Conservation (phyloP, 2,329 filamentous ascomycete species). For the Fusarium staphyleae region DNA sequence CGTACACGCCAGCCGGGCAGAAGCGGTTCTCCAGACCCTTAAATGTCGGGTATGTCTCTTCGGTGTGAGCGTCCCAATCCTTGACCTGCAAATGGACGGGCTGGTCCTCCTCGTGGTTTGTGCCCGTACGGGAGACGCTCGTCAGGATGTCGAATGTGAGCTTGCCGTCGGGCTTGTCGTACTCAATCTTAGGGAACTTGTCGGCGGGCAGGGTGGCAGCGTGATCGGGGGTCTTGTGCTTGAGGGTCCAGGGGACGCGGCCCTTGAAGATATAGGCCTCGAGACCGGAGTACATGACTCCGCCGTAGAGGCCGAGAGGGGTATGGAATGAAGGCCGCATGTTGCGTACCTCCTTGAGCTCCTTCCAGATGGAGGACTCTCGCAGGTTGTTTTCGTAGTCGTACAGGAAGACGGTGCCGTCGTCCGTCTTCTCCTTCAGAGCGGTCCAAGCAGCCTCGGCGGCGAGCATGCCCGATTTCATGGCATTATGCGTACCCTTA, state of each 20-base stretch:
- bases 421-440: slow-evolving; percentile 60
- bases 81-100: slow-evolving; percentile 94
- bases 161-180: slow-evolving; percentile 94
- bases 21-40: slow-evolving; percentile 96
- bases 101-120: slow-evolving; percentile 98
- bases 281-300: slow-evolving; percentile 89
- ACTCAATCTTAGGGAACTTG: slow-evolving; percentile 86
- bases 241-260: slow-evolving; percentile 88
- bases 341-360: slow-evolving; percentile 93
- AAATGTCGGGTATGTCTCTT: slow-evolving; percentile 82
- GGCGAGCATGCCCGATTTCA: slow-evolving; percentile 96
- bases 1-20: slow-evolving; percentile 96
- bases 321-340: slow-evolving; percentile 95
- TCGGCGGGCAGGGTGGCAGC: slow-evolving; percentile 81
- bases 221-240: slow-evolving; percentile 80
- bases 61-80: slow-evolving; percentile 92
- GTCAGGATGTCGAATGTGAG: slow-evolving; percentile 97
- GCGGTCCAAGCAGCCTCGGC: slow-evolving; percentile 89
- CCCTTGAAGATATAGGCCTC: slow-evolving; percentile 90
- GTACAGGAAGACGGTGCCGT: slow-evolving; percentile 85
- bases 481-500: slow-evolving; percentile 97
- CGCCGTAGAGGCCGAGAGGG: slow-evolving; percentile 86
- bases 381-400: slow-evolving; percentile 92
- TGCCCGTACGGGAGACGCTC: slow-evolving; percentile 92
- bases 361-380: slow-evolving; percentile 88